These are phyloP conservation scores for Nothophaeocryptopus gaeumannii DNA, from an alignment of 2,329 filamentous ascomycete genomes.

Conservation along the genomic window DNA sequence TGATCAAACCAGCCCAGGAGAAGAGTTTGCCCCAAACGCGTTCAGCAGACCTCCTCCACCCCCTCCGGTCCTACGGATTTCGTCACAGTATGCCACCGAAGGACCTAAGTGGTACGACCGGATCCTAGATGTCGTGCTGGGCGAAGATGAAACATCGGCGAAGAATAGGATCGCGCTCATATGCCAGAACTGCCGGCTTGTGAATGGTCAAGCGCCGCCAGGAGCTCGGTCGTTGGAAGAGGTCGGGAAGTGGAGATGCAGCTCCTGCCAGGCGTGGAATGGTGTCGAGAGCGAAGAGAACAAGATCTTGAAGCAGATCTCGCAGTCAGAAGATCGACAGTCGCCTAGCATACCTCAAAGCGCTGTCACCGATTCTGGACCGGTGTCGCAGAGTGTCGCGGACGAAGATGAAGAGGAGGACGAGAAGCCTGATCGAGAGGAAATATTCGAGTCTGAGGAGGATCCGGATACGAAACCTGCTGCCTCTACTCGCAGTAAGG, in stretches of 20 bases:
- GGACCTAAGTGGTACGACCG: conserved; percentile 83
- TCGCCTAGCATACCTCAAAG: conserved; percentile 2
- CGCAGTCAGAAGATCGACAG: conserved; percentile 8
- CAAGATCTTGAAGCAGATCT: conserved; percentile 67
- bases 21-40: conserved; percentile 74
- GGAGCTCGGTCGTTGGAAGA: conserved; percentile 75
- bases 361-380: conserved; percentile 7
- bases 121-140: conserved; percentile 84
- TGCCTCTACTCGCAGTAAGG: conserved; percentile 42
- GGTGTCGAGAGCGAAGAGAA: conserved; percentile 75
- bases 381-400: background rate
- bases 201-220: conserved; percentile 93
- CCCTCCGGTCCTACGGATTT: conserved; percentile 22
- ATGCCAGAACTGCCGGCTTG: conserved; percentile 75
- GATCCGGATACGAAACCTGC: conserved; percentile 30
- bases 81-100: conserved; percentile 27
- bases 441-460: conserved; percentile 6
- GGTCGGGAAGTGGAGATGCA: conserved; percentile 83
- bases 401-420: conserved; percentile 22
- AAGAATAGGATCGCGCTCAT: conserved; percentile 90
- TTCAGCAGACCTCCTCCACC: conserved; percentile 39
- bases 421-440: conserved; percentile 18
- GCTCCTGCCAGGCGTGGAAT: conserved; percentile 77
- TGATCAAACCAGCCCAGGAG: conserved; percentile 35
- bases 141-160: conserved; percentile 88